Evolutionary conservation across 148 eudicot species (phyloP), one percentile per base, ranked within the genome.

Genomic region (Amaranthus hypochondriacus): DNA sequence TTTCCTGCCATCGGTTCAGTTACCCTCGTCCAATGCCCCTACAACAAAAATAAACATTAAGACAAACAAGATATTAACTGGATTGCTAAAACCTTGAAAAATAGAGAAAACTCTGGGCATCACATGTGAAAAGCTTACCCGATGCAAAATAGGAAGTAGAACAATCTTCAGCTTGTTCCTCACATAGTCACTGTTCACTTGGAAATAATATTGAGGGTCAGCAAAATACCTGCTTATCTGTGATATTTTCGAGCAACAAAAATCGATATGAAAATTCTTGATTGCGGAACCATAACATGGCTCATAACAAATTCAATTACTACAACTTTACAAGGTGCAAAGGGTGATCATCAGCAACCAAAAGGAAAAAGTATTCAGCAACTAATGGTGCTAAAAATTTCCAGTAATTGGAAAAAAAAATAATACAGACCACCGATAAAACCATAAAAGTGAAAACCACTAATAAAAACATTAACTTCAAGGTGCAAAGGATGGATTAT

Each of bases 21-120:
- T 75, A 95, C 86, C 81, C 99, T 89, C 48, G 99, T 92, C 97
- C 99, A 95, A 76, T 92, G 97, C 72, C 97, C 97, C 95, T 88
- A 54, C 1, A 7, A 1, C 3, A 46, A 57, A 47, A 63, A 6
- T 48, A 28, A 21, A 42, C 44, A 15, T 7, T 14, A 28, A 65
- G 63, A 60, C 21, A 28, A 28, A 28, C 39, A 9, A 60, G 11
- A 7, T 7, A 18, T 7, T 60, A n/a, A 15, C n/a, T 39, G 39
- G 39, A 28, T 28, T 28, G 39, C 39, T 28, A 28, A 28, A 28
- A 28, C 39, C 39, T 28, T 58, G 13, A 3, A 18, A 18, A 58
- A 43, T 21, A 2, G 39, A 28, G 56, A 50, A 11, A 28, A 21
- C 13, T 9, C 6, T 9, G 15, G 11, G 55, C n/a, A 14, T 2